phyloP scores from a whole-genome alignment of 176 grass and related monocot genomes.

The Oryza coarctata region DNA sequence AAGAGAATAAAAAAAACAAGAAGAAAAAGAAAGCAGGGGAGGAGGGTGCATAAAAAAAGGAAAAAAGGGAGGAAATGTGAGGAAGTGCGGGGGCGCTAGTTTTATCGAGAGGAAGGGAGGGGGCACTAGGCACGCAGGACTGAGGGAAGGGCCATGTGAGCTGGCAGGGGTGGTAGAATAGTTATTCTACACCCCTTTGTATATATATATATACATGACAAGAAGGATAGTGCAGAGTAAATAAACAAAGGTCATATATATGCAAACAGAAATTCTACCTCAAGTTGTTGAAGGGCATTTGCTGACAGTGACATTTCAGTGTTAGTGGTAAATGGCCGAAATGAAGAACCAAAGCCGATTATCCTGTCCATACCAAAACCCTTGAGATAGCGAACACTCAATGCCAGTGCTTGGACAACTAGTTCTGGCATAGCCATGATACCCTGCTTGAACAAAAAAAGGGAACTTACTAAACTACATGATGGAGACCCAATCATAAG shows the following conservation, averaged over 20 bases:
- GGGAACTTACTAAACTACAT: conserved; percentile 14
- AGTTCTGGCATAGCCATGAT: conserved; percentile 78
- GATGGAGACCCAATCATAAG: not conserved
- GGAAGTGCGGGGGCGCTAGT: too few relatives aligned
- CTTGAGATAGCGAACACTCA: conserved; percentile 65
- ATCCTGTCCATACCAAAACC: conserved; percentile 83
- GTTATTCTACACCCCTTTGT: too few relatives aligned
- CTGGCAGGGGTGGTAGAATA: too few relatives aligned
- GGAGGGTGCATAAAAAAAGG: too few relatives aligned
- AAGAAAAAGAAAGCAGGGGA: too few relatives aligned
- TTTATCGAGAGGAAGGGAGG: too few relatives aligned
- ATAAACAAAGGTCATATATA: not conserved
- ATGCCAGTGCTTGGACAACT: conserved; percentile 78
- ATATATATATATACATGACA: not conserved
- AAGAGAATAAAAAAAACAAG: too few relatives aligned
- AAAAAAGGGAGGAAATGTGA: too few relatives aligned
- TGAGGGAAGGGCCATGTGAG: too few relatives aligned
- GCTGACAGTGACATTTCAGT: conserved; percentile 86
- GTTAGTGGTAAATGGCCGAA: conserved; percentile 57
- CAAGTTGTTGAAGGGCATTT: conserved; percentile 90
- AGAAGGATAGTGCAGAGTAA: not conserved
- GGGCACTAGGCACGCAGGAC: too few relatives aligned
- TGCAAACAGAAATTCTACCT: conserved; percentile 47
- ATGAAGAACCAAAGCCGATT: conserved; percentile 79
- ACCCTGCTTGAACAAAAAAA: conserved; percentile 42